Evolutionary conservation across 2,329 filamentous ascomycete species (phyloP).

Genomic region (Colletotrichum paranaense): DNA sequence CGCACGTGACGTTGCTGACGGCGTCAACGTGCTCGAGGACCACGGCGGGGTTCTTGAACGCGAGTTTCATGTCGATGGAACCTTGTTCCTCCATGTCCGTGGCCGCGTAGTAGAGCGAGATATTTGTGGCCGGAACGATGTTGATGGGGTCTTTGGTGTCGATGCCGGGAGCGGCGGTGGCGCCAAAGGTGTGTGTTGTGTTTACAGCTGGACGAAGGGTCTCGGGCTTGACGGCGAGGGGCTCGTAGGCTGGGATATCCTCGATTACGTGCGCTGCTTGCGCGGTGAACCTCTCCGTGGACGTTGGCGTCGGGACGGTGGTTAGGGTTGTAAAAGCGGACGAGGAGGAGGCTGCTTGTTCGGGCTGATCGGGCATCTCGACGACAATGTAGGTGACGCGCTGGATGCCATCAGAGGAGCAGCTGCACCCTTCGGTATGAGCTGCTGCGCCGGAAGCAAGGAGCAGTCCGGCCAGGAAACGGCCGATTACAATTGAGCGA

Average conservation of each 20-base stretch:
- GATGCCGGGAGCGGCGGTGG: constrained; percentile 21
- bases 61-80: constrained; percentile 39
- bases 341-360: not conserved
- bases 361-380: constrained; percentile 35
- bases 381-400: constrained; percentile 37
- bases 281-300: not conserved
- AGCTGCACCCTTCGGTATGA: constrained; percentile 32
- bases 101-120: constrained; percentile 36
- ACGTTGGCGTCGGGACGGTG: constrained; percentile 1
- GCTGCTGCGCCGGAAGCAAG: constrained; percentile 23
- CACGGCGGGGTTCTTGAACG: constrained; percentile 38
- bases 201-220: constrained; percentile 44
- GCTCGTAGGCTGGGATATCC: constrained; percentile 19
- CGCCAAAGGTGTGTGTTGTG: constrained; percentile 35
- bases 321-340: not conserved
- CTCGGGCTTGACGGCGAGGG: constrained; percentile 23
- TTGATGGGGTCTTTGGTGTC: constrained; percentile 35
- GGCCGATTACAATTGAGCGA: constrained; percentile 17
- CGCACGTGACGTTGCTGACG: constrained; percentile 32
- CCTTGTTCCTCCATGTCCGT: constrained; percentile 31
- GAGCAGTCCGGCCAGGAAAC: constrained; percentile 20
- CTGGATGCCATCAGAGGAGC: constrained; percentile 24
- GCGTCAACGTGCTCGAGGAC: constrained; percentile 38
- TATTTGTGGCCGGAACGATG: constrained; percentile 36
- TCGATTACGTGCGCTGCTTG: constrained; percentile 22